Base-by-base conservation (phyloP, 768 basidiomycete species). In the Artomyces pyxidatus region DNA sequence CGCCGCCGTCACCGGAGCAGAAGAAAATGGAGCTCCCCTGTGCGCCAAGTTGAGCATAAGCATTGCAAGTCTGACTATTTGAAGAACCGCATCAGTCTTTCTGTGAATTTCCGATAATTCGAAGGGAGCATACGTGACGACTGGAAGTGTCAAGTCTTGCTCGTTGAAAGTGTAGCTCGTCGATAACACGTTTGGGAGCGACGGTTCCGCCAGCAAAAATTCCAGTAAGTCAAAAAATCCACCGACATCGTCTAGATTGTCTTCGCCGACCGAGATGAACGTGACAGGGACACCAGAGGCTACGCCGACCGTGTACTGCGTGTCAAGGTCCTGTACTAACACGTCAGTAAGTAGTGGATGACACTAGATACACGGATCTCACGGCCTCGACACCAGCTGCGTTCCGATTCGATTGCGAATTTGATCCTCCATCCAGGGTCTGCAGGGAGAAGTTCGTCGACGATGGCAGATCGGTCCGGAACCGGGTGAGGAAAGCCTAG, bases 1-100 rank as follows among this genome's bases (percentile, higher is more conserved):
- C 67, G 49, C 67, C 68, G 22, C 64, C 65, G 48, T 69, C 67
- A 17, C 69, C 69, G 6, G 69, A 68, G 1, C 65, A 60, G 58
- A 65, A 68, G 11, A 70, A 51, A 49, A 69, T 59, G 23, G 68
- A 68, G 9, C 58, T 58, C 10, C 68, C 68, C 29, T 61, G 66
- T 5, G 66, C 65, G 29, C 65, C 65, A 19, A 70, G 62, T 52
- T 65, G 64, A 45, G 58, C 55, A 54, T 65, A 67, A 17, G 60
- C 64, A 41, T 67, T 65, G 58, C 69, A 70, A 35, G 69, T 48
- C 16, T 54, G 48, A 49, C 65, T 67, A 29, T 0, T 7, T 8
- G 10, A 11, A 21, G 44, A 26, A 42, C 16, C 21, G 25, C 3
- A 16, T 19, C 1, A 25, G 22, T 12, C 14, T 29, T 3, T 45